Evolutionary conservation across 495 filamentous ascomycete species (phyloP), one percentile per base, ranked within the genome.

Genomic region (Oidiodendron maius): DNA sequence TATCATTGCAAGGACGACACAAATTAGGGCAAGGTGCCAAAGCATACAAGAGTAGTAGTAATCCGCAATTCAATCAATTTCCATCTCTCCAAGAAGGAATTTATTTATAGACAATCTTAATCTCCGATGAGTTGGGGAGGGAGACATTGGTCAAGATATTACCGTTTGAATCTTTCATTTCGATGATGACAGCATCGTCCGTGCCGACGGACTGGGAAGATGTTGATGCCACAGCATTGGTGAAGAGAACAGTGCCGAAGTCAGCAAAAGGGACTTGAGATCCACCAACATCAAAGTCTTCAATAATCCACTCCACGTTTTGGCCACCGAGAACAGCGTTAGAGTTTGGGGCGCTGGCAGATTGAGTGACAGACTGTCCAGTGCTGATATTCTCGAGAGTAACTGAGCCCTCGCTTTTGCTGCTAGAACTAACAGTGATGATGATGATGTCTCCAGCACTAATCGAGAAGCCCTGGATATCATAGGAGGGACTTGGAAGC

Each of bases 401-500:
- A 9, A 72, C 79, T n/a, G 70, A 65, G 26, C 81, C 82, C 39
- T 64, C 48, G 18, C 64, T 71, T 9, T 62, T 68, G 38, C 71
- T 72, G 17, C 55, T 63, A 0, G 77, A 64, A 20, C 66, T 64
- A 17, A 82, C 73, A 4, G 62, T 75, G 39, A 77, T 68, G 18
- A 65, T 70, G 55, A 84, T 72, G 16, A 64, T 63, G 48, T 86
- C 73, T 10, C 81, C 80, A 3, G 72, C 74, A 11, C 62, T 58
- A 47, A 84, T 60, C 3, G 54, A n/a, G 39, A 84, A 61, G 52
- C 68, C 64, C 15, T 55, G 58, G 55, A 84, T 83, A 57, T 76
- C 70, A 48, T 73, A 68, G 15, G 77, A 72, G 50, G 72, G 66
- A 40, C 75, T 66, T 4, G 80, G 79, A 56, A 71, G 82, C 80